phyloP scores from a whole-genome alignment of 2,329 filamentous ascomycete genomes.

The Alternaria gaisen region DNA sequence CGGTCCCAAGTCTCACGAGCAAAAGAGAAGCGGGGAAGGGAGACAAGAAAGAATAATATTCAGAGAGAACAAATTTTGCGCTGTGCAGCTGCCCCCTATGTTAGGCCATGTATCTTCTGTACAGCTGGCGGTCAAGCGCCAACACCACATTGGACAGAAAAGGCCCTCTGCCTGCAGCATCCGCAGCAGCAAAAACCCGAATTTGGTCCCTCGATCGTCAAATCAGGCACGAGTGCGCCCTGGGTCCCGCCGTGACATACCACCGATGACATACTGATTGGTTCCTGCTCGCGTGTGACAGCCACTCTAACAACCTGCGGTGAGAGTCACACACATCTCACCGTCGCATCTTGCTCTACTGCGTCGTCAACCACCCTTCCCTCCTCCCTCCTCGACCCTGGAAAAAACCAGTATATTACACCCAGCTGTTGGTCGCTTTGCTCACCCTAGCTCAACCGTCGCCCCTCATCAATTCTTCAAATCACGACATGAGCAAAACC shows the following conservation, averaged over 20 bases:
- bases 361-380: conserved; percentile 3
- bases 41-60: conserved; percentile 16
- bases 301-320: conserved; percentile 37
- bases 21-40: conserved; percentile 14
- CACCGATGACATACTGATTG: conserved; percentile 28
- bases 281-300: conserved; percentile 25
- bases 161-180: conserved; percentile 27
- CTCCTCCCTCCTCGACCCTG: neutral
- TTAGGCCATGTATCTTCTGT: conserved; percentile 18
- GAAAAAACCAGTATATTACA: neutral
- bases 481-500: conserved; percentile 11
- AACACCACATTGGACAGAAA: conserved; percentile 14
- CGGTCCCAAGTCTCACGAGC: conserved; percentile 27
- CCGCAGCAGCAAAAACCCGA: conserved; percentile 29
- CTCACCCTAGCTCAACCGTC: conserved; percentile 1
- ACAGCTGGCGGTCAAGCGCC: conserved; percentile 41
- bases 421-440: neutral
- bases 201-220: conserved; percentile 22
- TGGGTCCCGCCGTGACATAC: conserved; percentile 28
- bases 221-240: conserved; percentile 28
- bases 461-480: conserved; percentile 15
- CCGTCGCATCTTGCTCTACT: conserved; percentile 17
- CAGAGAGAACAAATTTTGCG: conserved; percentile 13
- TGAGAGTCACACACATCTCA: conserved; percentile 32
- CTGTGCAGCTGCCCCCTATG: conserved; percentile 27